Base-by-base conservation (phyloP, 2,329 filamentous ascomycete species). In the Nigrospora sphaerica region DNA sequence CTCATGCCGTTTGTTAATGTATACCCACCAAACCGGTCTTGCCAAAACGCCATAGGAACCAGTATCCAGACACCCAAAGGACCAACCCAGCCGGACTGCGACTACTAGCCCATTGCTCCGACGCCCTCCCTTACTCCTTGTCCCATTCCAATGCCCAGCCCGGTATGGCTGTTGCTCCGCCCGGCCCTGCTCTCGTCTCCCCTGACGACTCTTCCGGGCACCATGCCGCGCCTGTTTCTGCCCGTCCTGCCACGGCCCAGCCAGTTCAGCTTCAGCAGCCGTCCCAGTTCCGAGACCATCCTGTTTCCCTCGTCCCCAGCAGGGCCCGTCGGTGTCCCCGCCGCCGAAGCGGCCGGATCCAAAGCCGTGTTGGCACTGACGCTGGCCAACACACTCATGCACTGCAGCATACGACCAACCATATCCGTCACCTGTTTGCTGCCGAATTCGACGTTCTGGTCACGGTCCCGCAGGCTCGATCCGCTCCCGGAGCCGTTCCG, bases 211-310 rank as follows among this genome's bases (percentile, higher is more conserved):
- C 78, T 64, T 0, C 76, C 78, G 2, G 90, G 91, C 1, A 97
- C 91, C 61, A 96, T 92, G 0, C 93, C 93, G 53, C 89, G 80
- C 45, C 93, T 73, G 64, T 97, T 95, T 52, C 93, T 75, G 0
- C 93, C 93, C 4, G 90, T 97, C 33, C 93, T 72, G 0, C 92
- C 92, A 40, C 93, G 75, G 0, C 92, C 92, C 2, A 98, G 76
- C 93, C 93, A 98, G 65, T 98, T 98, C 58, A 96, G 81, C 68
- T 97, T 98, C 50, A 98, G 72, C 56, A 93, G 83, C 60, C 88
- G 85, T 47, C 86, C 89, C 51, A 98, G 71, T 58, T 91, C 80
- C 51, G 92, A 86, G 58, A 97, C 86, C 66, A 85, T 88, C 47
- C 77, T 78, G 61, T 92, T 88, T 2, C 80, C 77, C 34, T 85